These are phyloP conservation scores for Alternaria atra DNA, from an alignment of 2,329 filamentous ascomycete species.

Conservation along the genomic window DNA sequence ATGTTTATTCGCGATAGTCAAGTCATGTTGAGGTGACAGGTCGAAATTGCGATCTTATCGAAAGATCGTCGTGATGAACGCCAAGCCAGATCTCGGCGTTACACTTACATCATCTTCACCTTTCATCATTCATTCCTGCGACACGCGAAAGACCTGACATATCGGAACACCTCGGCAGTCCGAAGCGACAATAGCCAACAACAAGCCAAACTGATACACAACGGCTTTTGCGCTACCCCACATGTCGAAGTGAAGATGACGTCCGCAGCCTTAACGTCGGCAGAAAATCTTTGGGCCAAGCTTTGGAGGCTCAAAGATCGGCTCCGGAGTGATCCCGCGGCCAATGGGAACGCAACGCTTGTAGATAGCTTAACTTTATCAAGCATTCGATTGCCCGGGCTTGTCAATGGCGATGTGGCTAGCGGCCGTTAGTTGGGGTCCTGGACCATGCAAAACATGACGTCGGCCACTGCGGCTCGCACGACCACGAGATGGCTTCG, in stretches of 20 bases:
- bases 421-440: not conserved
- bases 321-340: constrained; percentile 6
- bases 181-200: not conserved
- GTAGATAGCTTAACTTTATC: constrained; percentile 6
- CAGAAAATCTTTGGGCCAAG: constrained; percentile 5
- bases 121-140: not conserved
- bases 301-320: constrained; percentile 12
- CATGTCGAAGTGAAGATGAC: constrained; percentile 10
- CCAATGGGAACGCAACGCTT: constrained; percentile 13
- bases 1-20: not conserved
- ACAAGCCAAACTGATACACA: not conserved
- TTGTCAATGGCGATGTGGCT: not conserved
- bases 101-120: constrained; percentile 8
- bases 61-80: not conserved
- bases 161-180: not conserved
- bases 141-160: not conserved
- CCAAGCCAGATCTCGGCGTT: not conserved
- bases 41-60: not conserved
- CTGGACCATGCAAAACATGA: constrained; percentile 10
- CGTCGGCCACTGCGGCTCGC: constrained; percentile 2
- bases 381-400: constrained; percentile 13
- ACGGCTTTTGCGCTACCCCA: constrained; percentile 2
- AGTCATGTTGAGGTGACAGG: not conserved
- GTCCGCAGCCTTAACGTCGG: constrained; percentile 12
- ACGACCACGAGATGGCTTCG: not conserved